A percentile compares a stretch with the other conserved stretches of the same genome.
Evolutionary conservation across 2,329 filamentous ascomycete genomes (phyloP).

Genomic region (Helminthosporium solani): DNA sequence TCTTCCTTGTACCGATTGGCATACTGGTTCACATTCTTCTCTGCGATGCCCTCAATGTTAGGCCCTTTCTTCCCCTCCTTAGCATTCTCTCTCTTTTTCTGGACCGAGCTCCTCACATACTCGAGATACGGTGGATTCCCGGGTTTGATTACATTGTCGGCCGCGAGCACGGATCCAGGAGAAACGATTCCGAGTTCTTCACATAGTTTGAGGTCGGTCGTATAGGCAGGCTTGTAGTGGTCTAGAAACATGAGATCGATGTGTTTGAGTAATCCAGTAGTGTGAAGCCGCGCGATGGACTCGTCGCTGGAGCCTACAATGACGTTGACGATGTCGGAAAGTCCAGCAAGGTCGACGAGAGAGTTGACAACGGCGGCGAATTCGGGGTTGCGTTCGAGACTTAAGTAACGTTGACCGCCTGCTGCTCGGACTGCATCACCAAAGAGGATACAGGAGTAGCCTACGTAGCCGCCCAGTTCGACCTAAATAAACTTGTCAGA

Average conservation of each 20-base stretch:
- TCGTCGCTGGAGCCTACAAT: constrained; percentile 67
- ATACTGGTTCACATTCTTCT: constrained; percentile 52
- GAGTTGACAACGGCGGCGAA: constrained; percentile 70
- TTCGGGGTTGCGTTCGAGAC: constrained; percentile 71
- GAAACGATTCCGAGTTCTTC: constrained; percentile 68
- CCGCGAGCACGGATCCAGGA: constrained; percentile 63
- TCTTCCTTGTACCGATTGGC: constrained; percentile 49
- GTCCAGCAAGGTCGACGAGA: constrained; percentile 71
- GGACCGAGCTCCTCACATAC: constrained; percentile 66
- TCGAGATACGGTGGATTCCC: constrained; percentile 70
- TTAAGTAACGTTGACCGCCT: constrained; percentile 67
- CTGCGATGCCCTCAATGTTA: constrained; percentile 44
- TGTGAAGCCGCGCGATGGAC: constrained; percentile 63
- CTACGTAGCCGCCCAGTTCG: constrained; percentile 78
- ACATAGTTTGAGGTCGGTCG: constrained; percentile 72
- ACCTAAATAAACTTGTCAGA: constrained; percentile 46
- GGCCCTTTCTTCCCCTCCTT: constrained; percentile 33
- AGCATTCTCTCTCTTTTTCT: constrained; percentile 57
- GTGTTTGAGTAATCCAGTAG: constrained; percentile 53
- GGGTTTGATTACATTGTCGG: constrained; percentile 71
- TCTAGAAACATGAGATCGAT: constrained; percentile 78
- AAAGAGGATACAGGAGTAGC: constrained; percentile 79
- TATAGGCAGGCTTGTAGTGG: constrained; percentile 77
- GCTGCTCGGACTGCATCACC: constrained; percentile 63
- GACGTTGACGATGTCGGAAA: constrained; percentile 69